Evolutionary conservation across 208 protist species (phyloP).

Genomic region (Crithidia thermophila): DNA sequence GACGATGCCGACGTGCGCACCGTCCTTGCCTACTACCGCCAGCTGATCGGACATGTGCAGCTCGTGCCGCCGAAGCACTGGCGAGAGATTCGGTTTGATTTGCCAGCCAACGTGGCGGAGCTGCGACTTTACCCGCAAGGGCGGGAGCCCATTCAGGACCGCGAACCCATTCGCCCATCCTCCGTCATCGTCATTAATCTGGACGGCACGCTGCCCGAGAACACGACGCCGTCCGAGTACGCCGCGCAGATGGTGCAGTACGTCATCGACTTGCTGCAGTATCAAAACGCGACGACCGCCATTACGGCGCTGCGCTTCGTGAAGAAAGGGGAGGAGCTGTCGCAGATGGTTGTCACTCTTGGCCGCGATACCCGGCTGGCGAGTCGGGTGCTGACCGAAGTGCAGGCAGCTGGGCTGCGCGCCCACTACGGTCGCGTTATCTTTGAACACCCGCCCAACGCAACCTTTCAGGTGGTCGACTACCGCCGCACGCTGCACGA

Average conservation of each 20-base stretch:
- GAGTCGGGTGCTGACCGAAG: constrained; percentile 45
- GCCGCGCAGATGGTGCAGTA: constrained; percentile 78
- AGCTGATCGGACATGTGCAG: constrained; percentile 46
- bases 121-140: constrained; percentile 65
- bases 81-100: constrained; percentile 71
- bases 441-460: constrained; percentile 50
- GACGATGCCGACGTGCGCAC: constrained; percentile 20
- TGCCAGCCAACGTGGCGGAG: constrained; percentile 79
- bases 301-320: constrained; percentile 83
- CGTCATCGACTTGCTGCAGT: constrained; percentile 72
- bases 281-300: constrained; percentile 63
- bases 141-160: constrained; percentile 53
- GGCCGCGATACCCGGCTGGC: constrained; percentile 65
- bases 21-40: constrained; percentile 63
- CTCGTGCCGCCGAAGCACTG: constrained; percentile 68
- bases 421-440: constrained; percentile 63
- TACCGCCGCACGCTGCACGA: constrained; percentile 56
- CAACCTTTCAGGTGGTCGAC: constrained; percentile 84
- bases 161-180: constrained; percentile 44
- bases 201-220: constrained; percentile 58
- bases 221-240: constrained; percentile 73
- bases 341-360: constrained; percentile 79
- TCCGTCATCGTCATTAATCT: constrained; percentile 67
- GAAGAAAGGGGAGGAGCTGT: constrained; percentile 69
- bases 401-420: constrained; percentile 56